Evolutionary conservation across 495 filamentous ascomycete genomes (phyloP), one percentile per base, ranked within the genome.

Genomic region (Aspergillus nidulans): DNA sequence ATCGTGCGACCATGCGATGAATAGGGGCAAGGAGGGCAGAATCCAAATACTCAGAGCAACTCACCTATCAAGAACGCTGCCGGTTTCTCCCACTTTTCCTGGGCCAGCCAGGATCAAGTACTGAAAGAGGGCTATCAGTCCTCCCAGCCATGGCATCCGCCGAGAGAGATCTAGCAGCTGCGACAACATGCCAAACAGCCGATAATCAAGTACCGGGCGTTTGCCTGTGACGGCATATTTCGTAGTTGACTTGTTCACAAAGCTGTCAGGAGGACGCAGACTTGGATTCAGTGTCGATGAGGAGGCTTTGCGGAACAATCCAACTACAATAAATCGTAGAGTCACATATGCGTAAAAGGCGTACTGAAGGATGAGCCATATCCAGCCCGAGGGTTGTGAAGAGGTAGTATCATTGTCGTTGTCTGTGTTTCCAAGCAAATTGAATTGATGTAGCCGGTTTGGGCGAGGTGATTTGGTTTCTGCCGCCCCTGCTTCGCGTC

Each of bases 11-110:
- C 30, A 45, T 45, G 38, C 13, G 23, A 32, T 18, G 7, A 54
- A 18, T 21, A 39, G 47, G 49, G 49, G 57, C 60, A 49, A 57
- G 41, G 52, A 55, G 56, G 69, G 56, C 59, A 48, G 47, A 61
- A 67, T 47, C 41, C 52, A 59, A 63, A 49, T 58, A 52, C 55
- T 52, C 25, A 49, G 25, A 54, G 44, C 48, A 53, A 83, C 91
- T 86, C 83, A 97, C 91, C 89, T 92, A 81, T 97, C 90, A 70
- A 96, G 75, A 60, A 84, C 78, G 52, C 90, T 85, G 69, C 91
- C 80, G 8, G 86, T 82, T 65, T 78, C 77, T 69, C 88, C 90
- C 34, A 95, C 67, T 70, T 72, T 77, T 61, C 90, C 86, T 58
- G 89, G 87, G 36, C 90, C 88, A 60, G 73, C 74, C 61, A 92